These are phyloP conservation scores for Calvatia gigantea DNA, from an alignment of 768 basidiomycete species.

Conservation along the genomic window DNA sequence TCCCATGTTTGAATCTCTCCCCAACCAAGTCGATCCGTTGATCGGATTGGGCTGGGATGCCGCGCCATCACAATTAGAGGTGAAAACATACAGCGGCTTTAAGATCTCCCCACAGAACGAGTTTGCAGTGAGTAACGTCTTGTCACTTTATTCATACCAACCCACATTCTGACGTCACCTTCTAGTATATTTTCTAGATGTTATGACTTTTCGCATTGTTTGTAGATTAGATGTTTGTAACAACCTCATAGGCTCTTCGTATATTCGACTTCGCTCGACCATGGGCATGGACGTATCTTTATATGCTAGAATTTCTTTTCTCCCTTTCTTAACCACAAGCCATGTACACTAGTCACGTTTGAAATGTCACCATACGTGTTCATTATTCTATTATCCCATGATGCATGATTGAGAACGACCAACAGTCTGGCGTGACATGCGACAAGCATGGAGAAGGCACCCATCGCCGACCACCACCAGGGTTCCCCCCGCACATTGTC, in stretches of 20 bases:
- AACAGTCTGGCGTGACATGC: not conserved
- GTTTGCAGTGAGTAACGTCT: slow-evolving; percentile 23
- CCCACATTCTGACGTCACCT: slow-evolving; percentile 5
- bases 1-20: slow-evolving; percentile 26
- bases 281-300: slow-evolving; percentile 9
- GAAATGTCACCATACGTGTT: slow-evolving; percentile 8
- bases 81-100: slow-evolving; percentile 27
- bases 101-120: slow-evolving; percentile 27
- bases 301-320: slow-evolving; percentile 5
- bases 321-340: not conserved
- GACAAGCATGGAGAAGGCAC: slow-evolving; percentile 1
- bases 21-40: slow-evolving; percentile 24
- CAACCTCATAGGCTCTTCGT: not conserved
- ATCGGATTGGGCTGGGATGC: slow-evolving; percentile 29
- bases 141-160: not conserved
- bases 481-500: slow-evolving; percentile 8
- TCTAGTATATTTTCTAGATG: slow-evolving; percentile 25
- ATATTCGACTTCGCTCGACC: slow-evolving; percentile 9
- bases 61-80: slow-evolving; percentile 19
- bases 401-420: not conserved
- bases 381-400: not conserved
- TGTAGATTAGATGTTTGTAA: slow-evolving; percentile 10
- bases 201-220: not conserved
- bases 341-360: slow-evolving; percentile 11
- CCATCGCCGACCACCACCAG: slow-evolving; percentile 4